A percentile compares a stretch with the other conserved stretches of the same genome.
phyloP scores from a whole-genome alignment of 2,329 filamentous ascomycete genomes.

The Nemania serpens region DNA sequence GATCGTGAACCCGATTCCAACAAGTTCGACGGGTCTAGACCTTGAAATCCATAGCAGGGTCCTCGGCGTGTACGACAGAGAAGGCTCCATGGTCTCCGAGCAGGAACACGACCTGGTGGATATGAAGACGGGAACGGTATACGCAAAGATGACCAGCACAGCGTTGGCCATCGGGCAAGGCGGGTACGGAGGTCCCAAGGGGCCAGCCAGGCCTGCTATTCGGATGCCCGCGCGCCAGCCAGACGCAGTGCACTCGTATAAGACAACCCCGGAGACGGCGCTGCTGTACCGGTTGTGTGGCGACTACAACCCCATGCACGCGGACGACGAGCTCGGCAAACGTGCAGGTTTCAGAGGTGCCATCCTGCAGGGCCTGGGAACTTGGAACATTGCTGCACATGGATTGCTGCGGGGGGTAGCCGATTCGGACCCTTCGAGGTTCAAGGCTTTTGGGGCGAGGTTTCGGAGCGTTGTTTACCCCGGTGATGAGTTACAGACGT shows the following conservation, averaged over 20 bases:
- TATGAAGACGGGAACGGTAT: constrained; percentile 44
- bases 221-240: constrained; percentile 42
- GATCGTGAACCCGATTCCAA: constrained; percentile 24
- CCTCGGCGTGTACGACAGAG: constrained; percentile 53
- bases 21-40: constrained; percentile 23
- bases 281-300: constrained; percentile 52
- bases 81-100: constrained; percentile 50
- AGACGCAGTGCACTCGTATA: constrained; percentile 45
- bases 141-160: constrained; percentile 46
- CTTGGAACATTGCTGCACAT: constrained; percentile 54
- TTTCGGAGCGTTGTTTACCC: constrained; percentile 54
- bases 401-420: constrained; percentile 48
- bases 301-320: constrained; percentile 51
- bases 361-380: constrained; percentile 53
- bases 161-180: constrained; percentile 53
- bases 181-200: constrained; percentile 50
- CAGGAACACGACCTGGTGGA: constrained; percentile 47
- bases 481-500: constrained; percentile 49
- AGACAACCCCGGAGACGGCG: constrained; percentile 46
- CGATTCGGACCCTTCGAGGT: constrained; percentile 45
- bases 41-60: constrained; percentile 46
- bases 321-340: constrained; percentile 22
- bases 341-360: constrained; percentile 49
- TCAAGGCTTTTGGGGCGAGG: constrained; percentile 50
- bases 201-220: constrained; percentile 42